Evolutionary conservation across 441 rosid genomes (phyloP), one percentile per base, ranked within the genome.

Genomic region (Populus hybrid): DNA sequence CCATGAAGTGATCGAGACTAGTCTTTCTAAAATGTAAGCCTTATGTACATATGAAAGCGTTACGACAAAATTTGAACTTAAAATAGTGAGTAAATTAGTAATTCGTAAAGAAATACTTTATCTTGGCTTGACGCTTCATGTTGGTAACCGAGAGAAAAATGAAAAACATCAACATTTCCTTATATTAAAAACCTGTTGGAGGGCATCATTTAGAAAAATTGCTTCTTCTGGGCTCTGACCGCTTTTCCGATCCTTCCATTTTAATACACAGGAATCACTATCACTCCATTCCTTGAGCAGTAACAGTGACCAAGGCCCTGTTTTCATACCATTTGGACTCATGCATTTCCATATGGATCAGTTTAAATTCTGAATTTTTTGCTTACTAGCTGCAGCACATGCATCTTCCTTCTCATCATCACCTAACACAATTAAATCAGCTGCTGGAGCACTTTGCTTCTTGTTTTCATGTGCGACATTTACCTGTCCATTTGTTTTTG

Each of bases 171-270:
- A 38, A 9, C 42, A 38, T 9, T 38, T 38, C 42, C 11, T 38
- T 38, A 11, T 38, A 9, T 38, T 38, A 11, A 38, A 38, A 38
- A 38, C 42, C 72, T 71, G 79, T 21, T 1, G 73, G 35, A 79
- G 12, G 18, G 72, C 80, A 67, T 83, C 74, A 2, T 18, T 26
- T 32, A 83, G 67, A 18, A 14, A 46, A 83, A 26, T 23, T 5
- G 88, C 86, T n/a, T 77, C 83, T 46, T 81, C 73, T 8, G 73
- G 75, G 35, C 76, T 77, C 77, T 83, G 88, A 18, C 75, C 78
- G 35, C 40, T 73, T 72, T 66, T 85, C 71, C 78, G 79, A 30
- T 74, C 84, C 73, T 78, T 81, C 57, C 57, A 72, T 61, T 36
- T 40, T 40, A 78, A 4, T 10, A 70, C 40, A 0, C 8, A 10